Base-by-base conservation (phyloP, 306 rosid genomes). In the barrel medic (Medicago truncatula) region DNA sequence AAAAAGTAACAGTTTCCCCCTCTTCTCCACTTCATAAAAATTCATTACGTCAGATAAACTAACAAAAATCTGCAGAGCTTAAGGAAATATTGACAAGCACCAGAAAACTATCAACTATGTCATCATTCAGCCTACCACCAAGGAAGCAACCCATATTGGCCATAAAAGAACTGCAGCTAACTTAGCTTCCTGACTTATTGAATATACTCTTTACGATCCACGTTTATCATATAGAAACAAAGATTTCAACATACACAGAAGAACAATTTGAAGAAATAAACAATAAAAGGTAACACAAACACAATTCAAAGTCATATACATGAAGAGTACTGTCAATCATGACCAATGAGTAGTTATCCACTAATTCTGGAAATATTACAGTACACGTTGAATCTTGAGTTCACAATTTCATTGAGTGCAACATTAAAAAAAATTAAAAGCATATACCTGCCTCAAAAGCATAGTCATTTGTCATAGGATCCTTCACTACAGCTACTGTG, bases 401-500 rank as follows among this genome's bases (percentile, higher is more conserved):
- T 72, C 65, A 72, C 36, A 69, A 41, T 56, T 20, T 57, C 49
- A 75, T 36, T 47, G 31, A 53, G 54, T 63, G 67, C 70, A 82
- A 67, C 64, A 49, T 68, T 41, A 81, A 57, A 75, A 70, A 21
- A 47, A 77, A n/a, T 25, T 60, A 59, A 57, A 67, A 70, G 43
- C 14, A 71, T 41, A 14, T 86, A 94, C 97, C 98, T 16, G 97
- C 98, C 83, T 92, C 98, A 85, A 94, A 94, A 75, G 88, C 97
- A 80, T 92, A 92, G 79, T 92, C 98, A 81, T 81, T 85, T 57
- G 96, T 94, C 90, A 87, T 90, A 59, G 95, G 79, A 86, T 91
- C 98, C 86, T 88, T 92, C 73, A 94, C 95, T 57, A 94, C 97
- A 18, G 98, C 95, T 52, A 94, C 98, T 64, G 98, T 92, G 69